Base-by-base conservation (phyloP, 495 filamentous ascomycete species). In the Neurospora sp. region DNA sequence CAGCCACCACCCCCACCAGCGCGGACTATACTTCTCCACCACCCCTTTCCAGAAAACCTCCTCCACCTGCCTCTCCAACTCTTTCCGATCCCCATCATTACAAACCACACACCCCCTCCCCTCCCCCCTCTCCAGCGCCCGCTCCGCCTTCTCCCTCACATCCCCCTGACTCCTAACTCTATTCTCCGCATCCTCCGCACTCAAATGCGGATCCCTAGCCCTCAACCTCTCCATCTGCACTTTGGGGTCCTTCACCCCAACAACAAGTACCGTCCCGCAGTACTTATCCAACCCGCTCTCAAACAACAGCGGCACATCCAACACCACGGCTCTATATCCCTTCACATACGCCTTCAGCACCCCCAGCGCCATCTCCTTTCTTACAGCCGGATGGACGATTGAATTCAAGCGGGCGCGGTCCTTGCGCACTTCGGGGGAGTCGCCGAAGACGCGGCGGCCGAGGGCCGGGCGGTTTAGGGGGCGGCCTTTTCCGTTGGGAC, bases 291-390 rank as follows among this genome's bases (percentile, higher is more conserved):
- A 89, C 3, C 89, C 88, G 73, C 86, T 87, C 84, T 99, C 96
- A 78, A 96, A 98, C 20, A 99, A 87, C 48, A 99, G 83, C 61
- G 96, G 96, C 1, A 99, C 89, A 78, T 99, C 96, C 11, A 99
- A 82, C n/a, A 98, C 91, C 12, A 96, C 93, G 0, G 93, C 94
- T 92, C 94, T 92, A 71, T 88, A 74, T 2, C 95, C 94, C 3
- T 78, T 81, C 3, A 94, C 40, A 73, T 95, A 97, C 75, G 88
- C 85, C 35, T 82, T 80, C 20, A 91, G 72, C 18, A 96, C 85
- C 5, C 84, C 82, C 74, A 85, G 89, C 78, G 91, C 91, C 84
- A 97, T 93, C 77, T 90, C 93, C 79, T 82, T 85, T 37, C 92
- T 83, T 7, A 98, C 94, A 0, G 92, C 90, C 0, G 96, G 96